Conservation (phyloP, 495 filamentous ascomycete genomes). For the Choiromyces venosus region DNA sequence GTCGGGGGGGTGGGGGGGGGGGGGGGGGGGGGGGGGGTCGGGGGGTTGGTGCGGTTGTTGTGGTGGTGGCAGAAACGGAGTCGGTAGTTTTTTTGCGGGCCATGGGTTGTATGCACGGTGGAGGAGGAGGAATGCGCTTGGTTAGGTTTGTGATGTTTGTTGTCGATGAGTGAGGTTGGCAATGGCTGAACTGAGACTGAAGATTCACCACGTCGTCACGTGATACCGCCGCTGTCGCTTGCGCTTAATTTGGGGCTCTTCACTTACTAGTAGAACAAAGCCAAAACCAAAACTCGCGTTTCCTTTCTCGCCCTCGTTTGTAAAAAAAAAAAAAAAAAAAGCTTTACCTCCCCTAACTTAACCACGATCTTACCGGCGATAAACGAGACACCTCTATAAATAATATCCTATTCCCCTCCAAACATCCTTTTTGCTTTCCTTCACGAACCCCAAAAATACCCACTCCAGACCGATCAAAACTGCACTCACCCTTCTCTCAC, state of each 20-base stretch:
- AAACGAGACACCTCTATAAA: too few relatives aligned
- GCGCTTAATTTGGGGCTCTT: neutral
- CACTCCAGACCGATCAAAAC: neutral
- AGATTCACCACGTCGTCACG: neutral
- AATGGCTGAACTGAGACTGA: neutral
- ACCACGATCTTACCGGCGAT: too few relatives aligned
- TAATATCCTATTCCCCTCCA: too few relatives aligned
- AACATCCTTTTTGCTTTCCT: too few relatives aligned
- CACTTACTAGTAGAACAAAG: too few relatives aligned
- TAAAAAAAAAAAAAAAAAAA: too few relatives aligned
- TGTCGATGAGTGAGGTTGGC: neutral
- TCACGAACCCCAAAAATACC: too few relatives aligned
- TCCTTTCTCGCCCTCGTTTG: too few relatives aligned
- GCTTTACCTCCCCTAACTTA: too few relatives aligned
- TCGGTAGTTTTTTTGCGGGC: constrained; percentile 65
- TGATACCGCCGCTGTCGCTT: neutral
- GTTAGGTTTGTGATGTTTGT: neutral
- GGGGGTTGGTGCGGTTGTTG: constrained; percentile 65
- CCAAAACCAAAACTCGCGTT: too few relatives aligned
- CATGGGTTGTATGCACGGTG: constrained; percentile 1
- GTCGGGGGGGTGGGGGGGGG: constrained; percentile 42
- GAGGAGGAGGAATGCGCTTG: neutral
- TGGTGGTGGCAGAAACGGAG: constrained; percentile 85
- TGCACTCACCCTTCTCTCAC: too few relatives aligned
- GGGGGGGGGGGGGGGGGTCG: constrained; percentile 41